A percentile compares a stretch with the other conserved stretches of the same genome.
phyloP scores from a whole-genome alignment of 805 yeast genomes.

The Sugiyamaella lignohabitans region DNA sequence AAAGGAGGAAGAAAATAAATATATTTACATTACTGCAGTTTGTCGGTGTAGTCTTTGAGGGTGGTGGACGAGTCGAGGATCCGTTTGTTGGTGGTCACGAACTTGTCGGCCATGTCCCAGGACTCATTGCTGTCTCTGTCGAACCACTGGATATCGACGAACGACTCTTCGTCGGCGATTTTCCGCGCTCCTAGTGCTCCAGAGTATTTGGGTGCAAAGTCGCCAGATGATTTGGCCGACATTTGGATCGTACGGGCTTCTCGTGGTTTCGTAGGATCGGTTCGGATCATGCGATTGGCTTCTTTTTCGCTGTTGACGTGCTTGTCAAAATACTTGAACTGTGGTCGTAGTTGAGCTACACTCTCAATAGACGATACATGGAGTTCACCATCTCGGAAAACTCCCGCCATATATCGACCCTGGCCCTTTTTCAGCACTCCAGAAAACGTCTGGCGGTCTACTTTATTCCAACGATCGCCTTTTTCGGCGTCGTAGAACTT shows the following conservation, averaged over 20 bases:
- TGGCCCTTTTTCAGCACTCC: slow-evolving; percentile 50
- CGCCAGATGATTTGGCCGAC: slow-evolving; percentile 60
- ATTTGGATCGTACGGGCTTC: slow-evolving; percentile 64
- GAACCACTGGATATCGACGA: slow-evolving; percentile 40
- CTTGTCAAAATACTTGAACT: slow-evolving; percentile 71
- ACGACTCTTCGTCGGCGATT: slow-evolving; percentile 54
- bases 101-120: slow-evolving; percentile 28
- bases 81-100: slow-evolving; percentile 17
- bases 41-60: slow-evolving; percentile 19
- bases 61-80: slow-evolving; percentile 17
- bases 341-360: slow-evolving; percentile 74
- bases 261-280: slow-evolving; percentile 36
- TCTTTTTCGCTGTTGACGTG: slow-evolving; percentile 37
- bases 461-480: slow-evolving; percentile 57
- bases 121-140: slow-evolving; percentile 33
- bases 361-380: slow-evolving; percentile 60
- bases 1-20: not conserved
- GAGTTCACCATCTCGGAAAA: slow-evolving; percentile 43
- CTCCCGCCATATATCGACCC: slow-evolving; percentile 34
- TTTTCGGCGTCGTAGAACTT: slow-evolving; percentile 62
- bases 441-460: slow-evolving; percentile 53
- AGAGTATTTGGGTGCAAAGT: slow-evolving; percentile 54
- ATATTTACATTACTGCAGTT: not conserved
- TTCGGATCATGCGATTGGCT: slow-evolving; percentile 34
- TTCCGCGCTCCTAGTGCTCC: slow-evolving; percentile 66